Conservation (phyloP, 1,284 basidiomycete species). For the Chondrostereum purpureum region DNA sequence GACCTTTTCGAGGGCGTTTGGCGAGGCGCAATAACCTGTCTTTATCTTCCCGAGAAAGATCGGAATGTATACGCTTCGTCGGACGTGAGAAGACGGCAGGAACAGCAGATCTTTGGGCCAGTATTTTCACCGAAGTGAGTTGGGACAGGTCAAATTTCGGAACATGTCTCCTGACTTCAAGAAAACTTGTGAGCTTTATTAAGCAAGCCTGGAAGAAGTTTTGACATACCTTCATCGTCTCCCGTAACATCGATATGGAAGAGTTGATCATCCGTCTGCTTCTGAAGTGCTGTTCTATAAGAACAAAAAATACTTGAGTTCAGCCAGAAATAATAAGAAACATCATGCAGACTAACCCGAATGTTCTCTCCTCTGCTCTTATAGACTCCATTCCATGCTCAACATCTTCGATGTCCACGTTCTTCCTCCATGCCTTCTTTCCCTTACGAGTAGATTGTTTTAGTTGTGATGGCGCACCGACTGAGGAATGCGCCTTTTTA, state of each 20-base stretch:
- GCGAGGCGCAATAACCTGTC: constrained; percentile 68
- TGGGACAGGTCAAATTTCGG: constrained; percentile 48
- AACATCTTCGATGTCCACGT: constrained; percentile 74
- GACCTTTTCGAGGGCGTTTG: constrained; percentile 61
- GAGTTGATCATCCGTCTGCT: constrained; percentile 63
- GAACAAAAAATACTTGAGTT: constrained; percentile 6
- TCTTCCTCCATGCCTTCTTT: constrained; percentile 90
- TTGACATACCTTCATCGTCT: constrained; percentile 70
- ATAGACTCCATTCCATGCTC: constrained; percentile 70
- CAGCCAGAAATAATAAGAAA: not conserved
- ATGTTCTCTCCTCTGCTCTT: constrained; percentile 71
- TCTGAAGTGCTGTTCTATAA: constrained; percentile 50
- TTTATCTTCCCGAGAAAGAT: constrained; percentile 57
- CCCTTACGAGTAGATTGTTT: constrained; percentile 79
- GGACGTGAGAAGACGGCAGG: constrained; percentile 70
- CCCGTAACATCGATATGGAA: constrained; percentile 78
- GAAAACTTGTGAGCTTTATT: constrained; percentile 1
- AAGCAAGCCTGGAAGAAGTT: constrained; percentile 9
- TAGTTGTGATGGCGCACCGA: constrained; percentile 66
- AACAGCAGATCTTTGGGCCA: constrained; percentile 78
- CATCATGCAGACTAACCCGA: constrained; percentile 47
- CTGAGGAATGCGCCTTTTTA: constrained; percentile 18
- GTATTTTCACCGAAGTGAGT: constrained; percentile 77
- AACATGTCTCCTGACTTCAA: constrained; percentile 48
- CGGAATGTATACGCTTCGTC: constrained; percentile 21